Evolutionary conservation across 2,329 filamentous ascomycete genomes (phyloP), one percentile per base, ranked within the genome.

Genomic region (Fusarium sp.): DNA sequence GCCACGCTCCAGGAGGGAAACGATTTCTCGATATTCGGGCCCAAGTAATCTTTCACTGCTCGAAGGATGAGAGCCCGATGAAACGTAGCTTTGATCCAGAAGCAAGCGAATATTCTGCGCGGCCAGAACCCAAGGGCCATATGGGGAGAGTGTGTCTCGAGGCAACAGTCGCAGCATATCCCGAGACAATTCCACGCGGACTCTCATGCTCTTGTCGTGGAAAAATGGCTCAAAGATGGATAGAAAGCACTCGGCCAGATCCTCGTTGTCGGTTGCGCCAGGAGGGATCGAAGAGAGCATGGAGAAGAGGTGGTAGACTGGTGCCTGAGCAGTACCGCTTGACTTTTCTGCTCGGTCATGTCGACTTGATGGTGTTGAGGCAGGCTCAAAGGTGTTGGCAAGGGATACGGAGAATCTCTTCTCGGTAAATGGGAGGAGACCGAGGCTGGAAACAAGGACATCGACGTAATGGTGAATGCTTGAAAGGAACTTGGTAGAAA

Each of bases 11-110:
- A 97, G 86, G 36, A 97, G 88, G 20, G 89, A 91, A 18, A 92
- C 87, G 27, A 93, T 84, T 61, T 93, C 90, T 10, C 93, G 91
- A 73, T 94, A 95, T 65, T 94, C 91, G 13, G 91, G 89, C 16
- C 92, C 90, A 63, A 92, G 80, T 38, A 90, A 84, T 67, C 86
- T 82, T 10, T 87, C 85, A 27, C 71, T 78, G 29, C 74, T 75
- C 1, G 73, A 36, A 9, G 70, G 64, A n/a, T 68, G 71, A 16
- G 75, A 69, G 76, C 77, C 79, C n/a, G 73, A 63, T 13, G 66
- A 40, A 7, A 73, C 42, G 1, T 57, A 25, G 63, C 50, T 70
- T 25, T 70, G 83, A 14, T 86, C 83, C 33, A 91, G 74, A 62
- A 84, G 84, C 5, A 80, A 77, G 11, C 81, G 81, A 20, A 90